Percentiles rank a stretch among this genome's conserved stretches.
Evolutionary conservation across 176 grass and related monocot genomes (phyloP).

Genomic region (Carex scoparia): DNA sequence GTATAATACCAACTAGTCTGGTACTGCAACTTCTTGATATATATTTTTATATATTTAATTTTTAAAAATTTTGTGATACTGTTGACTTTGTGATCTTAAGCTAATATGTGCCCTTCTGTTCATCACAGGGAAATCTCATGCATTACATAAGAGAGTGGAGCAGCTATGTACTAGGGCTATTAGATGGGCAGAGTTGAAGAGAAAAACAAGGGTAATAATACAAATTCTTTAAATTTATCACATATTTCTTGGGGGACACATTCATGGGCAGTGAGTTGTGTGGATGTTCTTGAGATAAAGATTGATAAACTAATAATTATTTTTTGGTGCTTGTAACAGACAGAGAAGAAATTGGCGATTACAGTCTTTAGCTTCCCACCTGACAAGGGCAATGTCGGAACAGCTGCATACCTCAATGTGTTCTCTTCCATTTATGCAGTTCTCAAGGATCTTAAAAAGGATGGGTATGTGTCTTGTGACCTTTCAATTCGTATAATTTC

Average conservation of each 20-base stretch:
- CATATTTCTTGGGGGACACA: not conserved
- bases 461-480: slow-evolving; percentile 25
- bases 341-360: slow-evolving; percentile 73
- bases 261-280: not conserved
- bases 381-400: slow-evolving; percentile 95
- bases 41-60: not conserved
- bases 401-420: slow-evolving; percentile 88
- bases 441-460: slow-evolving; percentile 59
- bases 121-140: slow-evolving; percentile 85
- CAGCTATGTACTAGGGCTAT: slow-evolving; percentile 95
- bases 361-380: slow-evolving; percentile 99
- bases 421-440: slow-evolving; percentile 91
- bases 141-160: slow-evolving; percentile 96
- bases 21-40: not conserved
- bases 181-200: slow-evolving; percentile 93
- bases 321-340: slow-evolving; percentile 29
- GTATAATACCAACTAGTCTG: not conserved
- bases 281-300: not conserved
- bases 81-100: not conserved
- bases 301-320: not conserved
- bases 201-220: slow-evolving; percentile 68
- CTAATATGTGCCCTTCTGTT: not conserved
- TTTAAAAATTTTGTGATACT: not conserved
- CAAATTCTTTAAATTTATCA: not conserved
- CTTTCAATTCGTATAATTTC: not conserved